Conservation (phyloP, 2,329 filamentous ascomycete species). For the Colletotrichum tamarilloi region DNA sequence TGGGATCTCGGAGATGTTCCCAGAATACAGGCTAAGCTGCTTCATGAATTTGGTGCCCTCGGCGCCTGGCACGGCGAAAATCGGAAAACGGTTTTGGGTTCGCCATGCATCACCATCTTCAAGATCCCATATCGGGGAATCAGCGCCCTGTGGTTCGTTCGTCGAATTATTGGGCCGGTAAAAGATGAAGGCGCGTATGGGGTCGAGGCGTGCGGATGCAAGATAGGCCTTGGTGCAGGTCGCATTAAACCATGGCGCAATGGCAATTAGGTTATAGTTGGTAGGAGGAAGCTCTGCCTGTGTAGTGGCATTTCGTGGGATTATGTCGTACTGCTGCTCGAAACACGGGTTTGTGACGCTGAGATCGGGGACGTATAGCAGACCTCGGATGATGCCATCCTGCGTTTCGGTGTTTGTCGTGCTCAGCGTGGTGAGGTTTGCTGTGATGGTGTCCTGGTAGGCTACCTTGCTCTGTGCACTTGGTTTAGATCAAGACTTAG, state of each 20-base stretch:
- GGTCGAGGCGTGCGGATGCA: conserved; percentile 65
- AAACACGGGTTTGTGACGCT: conserved; percentile 68
- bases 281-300: conserved; percentile 74
- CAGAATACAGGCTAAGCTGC: conserved; percentile 81
- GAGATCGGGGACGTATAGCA: conserved; percentile 87
- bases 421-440: conserved; percentile 81
- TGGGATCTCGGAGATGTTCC: conserved; percentile 73
- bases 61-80: conserved; percentile 82
- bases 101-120: conserved; percentile 79
- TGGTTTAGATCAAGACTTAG: conserved; percentile 35
- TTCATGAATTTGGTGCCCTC: conserved; percentile 76
- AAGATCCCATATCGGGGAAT: conserved; percentile 76
- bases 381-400: conserved; percentile 75
- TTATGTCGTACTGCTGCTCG: conserved; percentile 69
- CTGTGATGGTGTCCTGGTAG: conserved; percentile 61
- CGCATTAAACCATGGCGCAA: conserved; percentile 86
- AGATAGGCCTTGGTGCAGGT: conserved; percentile 82
- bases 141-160: conserved; percentile 72
- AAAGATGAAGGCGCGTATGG: conserved; percentile 72
- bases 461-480: conserved; percentile 51
- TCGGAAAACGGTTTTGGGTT: conserved; percentile 75
- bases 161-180: conserved; percentile 68
- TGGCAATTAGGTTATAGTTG: conserved; percentile 80
- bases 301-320: conserved; percentile 81
- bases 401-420: conserved; percentile 70